These are phyloP conservation scores for Epicoccum sorghinum DNA, from an alignment of 2,329 filamentous ascomycete genomes.

Conservation along the genomic window DNA sequence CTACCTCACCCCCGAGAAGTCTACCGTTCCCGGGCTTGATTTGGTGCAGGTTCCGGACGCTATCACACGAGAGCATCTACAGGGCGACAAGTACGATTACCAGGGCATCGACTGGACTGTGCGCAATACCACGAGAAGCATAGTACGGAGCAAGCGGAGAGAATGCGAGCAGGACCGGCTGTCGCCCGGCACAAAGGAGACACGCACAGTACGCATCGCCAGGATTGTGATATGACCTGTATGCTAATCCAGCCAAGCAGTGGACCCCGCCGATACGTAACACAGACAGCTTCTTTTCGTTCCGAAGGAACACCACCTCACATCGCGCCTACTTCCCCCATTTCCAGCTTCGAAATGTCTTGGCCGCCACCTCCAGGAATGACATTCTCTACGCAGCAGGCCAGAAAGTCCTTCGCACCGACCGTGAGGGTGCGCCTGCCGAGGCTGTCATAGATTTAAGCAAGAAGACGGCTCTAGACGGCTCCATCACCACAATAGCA, in stretches of 20 bases:
- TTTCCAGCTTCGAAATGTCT: constrained; percentile 65
- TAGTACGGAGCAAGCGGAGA: constrained; percentile 32
- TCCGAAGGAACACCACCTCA: constrained; percentile 56
- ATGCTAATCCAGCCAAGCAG: constrained; percentile 14
- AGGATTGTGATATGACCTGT: background rate
- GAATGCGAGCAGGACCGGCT: constrained; percentile 31
- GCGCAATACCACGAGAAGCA: constrained; percentile 36
- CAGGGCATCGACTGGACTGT: constrained; percentile 48
- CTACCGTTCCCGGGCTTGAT: constrained; percentile 28
- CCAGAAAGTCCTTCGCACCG: constrained; percentile 57
- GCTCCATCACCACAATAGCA: constrained; percentile 60
- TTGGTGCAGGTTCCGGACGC: constrained; percentile 30
- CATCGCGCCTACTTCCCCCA: constrained; percentile 60
- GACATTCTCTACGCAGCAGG: constrained; percentile 61
- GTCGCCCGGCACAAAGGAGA: constrained; percentile 20
- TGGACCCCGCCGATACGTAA: constrained; percentile 38
- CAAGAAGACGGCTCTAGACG: constrained; percentile 45
- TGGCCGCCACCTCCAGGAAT: constrained; percentile 60
- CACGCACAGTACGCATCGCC: constrained; percentile 25
- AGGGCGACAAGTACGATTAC: constrained; percentile 44
- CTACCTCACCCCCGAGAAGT: constrained; percentile 23
- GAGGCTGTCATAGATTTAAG: constrained; percentile 58
- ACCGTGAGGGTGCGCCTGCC: constrained; percentile 52
- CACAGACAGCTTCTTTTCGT: constrained; percentile 56
- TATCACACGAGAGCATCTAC: constrained; percentile 40